These are phyloP conservation scores for Colletotrichum lentis DNA, from an alignment of 2,329 filamentous ascomycete genomes.

Conservation along the genomic window DNA sequence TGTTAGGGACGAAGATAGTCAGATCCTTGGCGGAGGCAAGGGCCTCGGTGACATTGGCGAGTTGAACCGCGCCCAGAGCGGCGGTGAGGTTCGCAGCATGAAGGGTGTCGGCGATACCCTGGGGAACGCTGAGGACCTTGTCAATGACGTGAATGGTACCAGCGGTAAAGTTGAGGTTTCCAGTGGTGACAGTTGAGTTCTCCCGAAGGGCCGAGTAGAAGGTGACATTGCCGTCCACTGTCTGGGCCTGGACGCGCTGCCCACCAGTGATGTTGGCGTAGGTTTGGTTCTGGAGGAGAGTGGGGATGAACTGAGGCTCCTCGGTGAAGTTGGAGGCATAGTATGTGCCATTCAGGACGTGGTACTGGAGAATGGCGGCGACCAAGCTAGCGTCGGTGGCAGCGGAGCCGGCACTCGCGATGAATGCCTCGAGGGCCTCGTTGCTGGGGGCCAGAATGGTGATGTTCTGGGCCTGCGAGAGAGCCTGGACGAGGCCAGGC, in stretches of 20 bases:
- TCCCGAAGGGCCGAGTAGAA: constrained; percentile 62
- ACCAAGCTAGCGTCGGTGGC: constrained; percentile 40
- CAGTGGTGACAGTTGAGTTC: constrained; percentile 56
- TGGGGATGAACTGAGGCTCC: constrained; percentile 49
- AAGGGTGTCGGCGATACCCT: constrained; percentile 53
- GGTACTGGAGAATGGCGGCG: constrained; percentile 61
- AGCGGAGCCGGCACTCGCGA: constrained; percentile 44
- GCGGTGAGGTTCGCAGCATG: constrained; percentile 55
- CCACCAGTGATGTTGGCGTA: constrained; percentile 68
- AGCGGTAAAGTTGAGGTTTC: constrained; percentile 63
- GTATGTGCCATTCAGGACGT: constrained; percentile 63
- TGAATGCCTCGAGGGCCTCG: constrained; percentile 51
- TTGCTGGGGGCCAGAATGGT: constrained; percentile 67
- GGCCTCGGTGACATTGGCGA: constrained; percentile 52
- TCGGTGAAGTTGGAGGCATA: constrained; percentile 42
- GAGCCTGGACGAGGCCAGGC: constrained; percentile 29
- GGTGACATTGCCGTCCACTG: constrained; percentile 52
- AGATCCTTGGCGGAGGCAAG: constrained; percentile 57
- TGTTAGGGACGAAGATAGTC: constrained; percentile 71
- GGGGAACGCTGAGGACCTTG: constrained; percentile 56
- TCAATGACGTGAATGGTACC: constrained; percentile 65
- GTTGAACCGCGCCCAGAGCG: constrained; percentile 55
- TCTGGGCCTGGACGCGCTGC: constrained; percentile 62
- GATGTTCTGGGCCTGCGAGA: constrained; percentile 51
- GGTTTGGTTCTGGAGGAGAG: constrained; percentile 56